Conservation (phyloP, 2,329 filamentous ascomycete genomes). For the Aulographum hederae region DNA sequence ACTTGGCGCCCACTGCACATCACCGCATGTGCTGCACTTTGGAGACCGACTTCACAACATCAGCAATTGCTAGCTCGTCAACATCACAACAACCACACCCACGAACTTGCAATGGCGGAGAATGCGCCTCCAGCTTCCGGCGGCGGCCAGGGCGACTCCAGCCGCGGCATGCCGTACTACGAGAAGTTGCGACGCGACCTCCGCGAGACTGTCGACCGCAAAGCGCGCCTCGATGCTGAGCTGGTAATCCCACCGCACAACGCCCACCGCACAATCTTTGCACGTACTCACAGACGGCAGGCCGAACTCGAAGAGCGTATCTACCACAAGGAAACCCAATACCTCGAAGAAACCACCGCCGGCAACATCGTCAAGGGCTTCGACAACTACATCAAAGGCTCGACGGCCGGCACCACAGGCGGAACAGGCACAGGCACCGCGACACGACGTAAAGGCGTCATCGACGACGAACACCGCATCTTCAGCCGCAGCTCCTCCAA, state of each 20-base stretch:
- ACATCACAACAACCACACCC: too few relatives aligned
- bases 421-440: slow-evolving; percentile 13
- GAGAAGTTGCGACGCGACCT: slow-evolving; percentile 52
- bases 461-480: slow-evolving; percentile 54
- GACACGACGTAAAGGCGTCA: slow-evolving; percentile 41
- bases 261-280: neutral
- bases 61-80: too few relatives aligned
- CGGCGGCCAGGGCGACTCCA: slow-evolving; percentile 22
- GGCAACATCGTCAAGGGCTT: slow-evolving; percentile 98
- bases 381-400: slow-evolving; percentile 93
- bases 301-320: slow-evolving; percentile 61
- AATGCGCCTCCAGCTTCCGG: slow-evolving; percentile 23
- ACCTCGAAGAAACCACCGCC: slow-evolving; percentile 66
- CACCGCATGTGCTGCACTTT: too few relatives aligned
- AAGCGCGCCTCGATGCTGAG: slow-evolving; percentile 42
- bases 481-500: slow-evolving; percentile 34
- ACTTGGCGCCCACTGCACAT: too few relatives aligned
- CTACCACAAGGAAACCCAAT: slow-evolving; percentile 63
- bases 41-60: too few relatives aligned
- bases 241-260: slow-evolving; percentile 34
- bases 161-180: slow-evolving; percentile 44
- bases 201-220: slow-evolving; percentile 47
- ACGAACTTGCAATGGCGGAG: slow-evolving; percentile 24
- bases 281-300: too few relatives aligned
- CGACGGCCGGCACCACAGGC: slow-evolving; percentile 38